phyloP scores from a whole-genome alignment of 495 filamentous ascomycete genomes.

The Aspergillus bridgeri region DNA sequence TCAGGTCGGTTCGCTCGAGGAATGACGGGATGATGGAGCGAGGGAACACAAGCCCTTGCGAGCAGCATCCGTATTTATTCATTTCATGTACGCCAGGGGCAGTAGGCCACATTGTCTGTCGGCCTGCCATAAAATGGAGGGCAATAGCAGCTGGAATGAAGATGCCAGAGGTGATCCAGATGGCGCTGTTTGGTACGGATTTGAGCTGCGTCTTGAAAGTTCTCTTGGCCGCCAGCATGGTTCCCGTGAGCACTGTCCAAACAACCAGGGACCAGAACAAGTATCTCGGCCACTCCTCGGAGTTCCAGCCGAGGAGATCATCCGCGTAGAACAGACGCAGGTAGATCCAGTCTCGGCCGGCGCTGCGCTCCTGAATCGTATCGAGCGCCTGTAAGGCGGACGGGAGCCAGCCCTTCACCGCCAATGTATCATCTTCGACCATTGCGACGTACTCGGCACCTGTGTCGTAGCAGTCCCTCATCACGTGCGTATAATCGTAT shows the following conservation, averaged over 20 bases:
- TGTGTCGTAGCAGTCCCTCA: conserved; percentile 16
- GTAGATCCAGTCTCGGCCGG: conserved; percentile 12
- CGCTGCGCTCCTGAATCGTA: conserved; percentile 1
- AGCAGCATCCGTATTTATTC: conserved; percentile 50
- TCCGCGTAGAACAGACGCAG: conserved; percentile 18
- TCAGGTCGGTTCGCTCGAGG: conserved; percentile 19
- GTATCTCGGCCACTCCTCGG: conserved; percentile 18
- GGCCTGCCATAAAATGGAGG: conserved; percentile 31
- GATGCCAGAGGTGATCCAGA: conserved; percentile 15
- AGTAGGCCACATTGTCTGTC: conserved; percentile 32
- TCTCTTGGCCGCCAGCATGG: conserved; percentile 8
- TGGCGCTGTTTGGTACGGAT: conserved; percentile 15
- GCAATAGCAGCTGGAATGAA: conserved; percentile 30
- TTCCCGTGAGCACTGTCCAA: conserved; percentile 11
- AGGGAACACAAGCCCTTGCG: conserved; percentile 42
- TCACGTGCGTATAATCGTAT: conserved; percentile 15
- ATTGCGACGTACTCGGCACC: conserved; percentile 18
- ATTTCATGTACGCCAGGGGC: conserved; percentile 41
- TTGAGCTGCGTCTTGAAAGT: conserved; percentile 10
- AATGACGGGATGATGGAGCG: conserved; percentile 26
- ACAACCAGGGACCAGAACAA: conserved; percentile 8
- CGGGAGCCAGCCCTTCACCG: conserved; percentile 18
- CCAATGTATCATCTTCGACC: conserved; percentile 19
- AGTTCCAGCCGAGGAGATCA: conserved; percentile 16
- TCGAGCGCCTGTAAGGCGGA: conserved; percentile 10